Evolutionary conservation across 73 alveolate genomes (phyloP).

Genomic region (Tetrahymena elliotti): DNA sequence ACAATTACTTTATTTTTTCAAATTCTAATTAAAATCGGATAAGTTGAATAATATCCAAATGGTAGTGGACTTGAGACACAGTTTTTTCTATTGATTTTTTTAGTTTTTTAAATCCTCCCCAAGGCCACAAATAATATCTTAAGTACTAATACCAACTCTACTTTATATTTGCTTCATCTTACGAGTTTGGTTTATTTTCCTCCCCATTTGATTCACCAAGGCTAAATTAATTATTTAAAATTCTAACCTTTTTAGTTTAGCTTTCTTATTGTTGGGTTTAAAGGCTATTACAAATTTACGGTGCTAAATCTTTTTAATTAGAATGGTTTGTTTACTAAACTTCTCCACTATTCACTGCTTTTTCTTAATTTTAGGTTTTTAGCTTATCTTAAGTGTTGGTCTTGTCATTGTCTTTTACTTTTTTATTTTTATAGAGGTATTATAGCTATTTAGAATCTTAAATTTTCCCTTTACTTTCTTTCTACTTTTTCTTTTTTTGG

Average conservation of each 20-base stretch:
- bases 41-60: neutral
- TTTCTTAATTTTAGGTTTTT: too few relatives aligned
- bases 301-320: neutral
- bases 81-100: neutral
- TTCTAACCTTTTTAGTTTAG: neutral
- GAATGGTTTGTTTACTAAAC: neutral
- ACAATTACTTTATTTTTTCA: neutral
- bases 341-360: neutral
- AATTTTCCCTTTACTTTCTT: too few relatives aligned
- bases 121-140: neutral
- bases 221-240: neutral
- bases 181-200: neutral
- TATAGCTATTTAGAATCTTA: neutral
- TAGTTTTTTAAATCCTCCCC: neutral
- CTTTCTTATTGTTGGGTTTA: neutral
- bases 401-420: neutral
- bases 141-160: neutral
- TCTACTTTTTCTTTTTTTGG: neutral
- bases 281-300: neutral
- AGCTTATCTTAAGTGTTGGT: neutral
- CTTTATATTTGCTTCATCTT: neutral
- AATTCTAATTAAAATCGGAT: neutral
- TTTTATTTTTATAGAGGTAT: neutral
- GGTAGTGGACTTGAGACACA: neutral
- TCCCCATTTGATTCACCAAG: neutral